Evolutionary conservation across 1,284 basidiomycete species (phyloP).

Genomic region (Volvariella volvacea): DNA sequence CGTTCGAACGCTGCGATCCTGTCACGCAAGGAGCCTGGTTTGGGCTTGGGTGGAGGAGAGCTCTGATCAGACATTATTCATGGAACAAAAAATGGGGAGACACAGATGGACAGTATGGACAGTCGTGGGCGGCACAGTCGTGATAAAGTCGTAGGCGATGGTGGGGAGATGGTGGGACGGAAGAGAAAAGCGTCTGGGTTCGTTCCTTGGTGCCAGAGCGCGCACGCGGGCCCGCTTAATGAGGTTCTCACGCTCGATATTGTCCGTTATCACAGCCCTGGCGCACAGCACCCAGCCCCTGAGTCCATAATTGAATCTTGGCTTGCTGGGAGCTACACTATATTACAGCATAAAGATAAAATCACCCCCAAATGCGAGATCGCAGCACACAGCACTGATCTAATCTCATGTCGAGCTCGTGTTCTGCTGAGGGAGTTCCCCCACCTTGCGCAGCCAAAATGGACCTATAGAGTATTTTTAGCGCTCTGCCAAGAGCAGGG

Average conservation of each 20-base stretch:
- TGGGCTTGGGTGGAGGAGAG: constrained; percentile 33
- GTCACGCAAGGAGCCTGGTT: constrained; percentile 71
- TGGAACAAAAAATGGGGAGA: background rate
- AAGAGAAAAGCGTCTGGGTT: too few species aligned
- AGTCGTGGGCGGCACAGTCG: too few species aligned
- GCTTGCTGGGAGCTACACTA: too few species aligned
- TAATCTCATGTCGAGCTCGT: too few species aligned
- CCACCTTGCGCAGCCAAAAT: constrained; percentile 24
- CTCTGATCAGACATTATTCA: constrained; percentile 31
- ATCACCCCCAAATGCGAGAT: too few species aligned
- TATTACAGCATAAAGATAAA: too few species aligned
- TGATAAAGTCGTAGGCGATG: too few species aligned
- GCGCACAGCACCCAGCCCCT: background rate
- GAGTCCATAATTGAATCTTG: too few species aligned
- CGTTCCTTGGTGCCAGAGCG: too few species aligned
- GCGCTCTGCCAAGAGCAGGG: background rate
- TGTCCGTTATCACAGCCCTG: background rate
- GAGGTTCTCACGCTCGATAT: background rate
- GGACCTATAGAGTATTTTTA: constrained; percentile 19
- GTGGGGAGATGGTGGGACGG: too few species aligned
- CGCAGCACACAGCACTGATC: too few species aligned
- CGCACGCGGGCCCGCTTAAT: background rate
- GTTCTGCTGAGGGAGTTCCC: background rate
- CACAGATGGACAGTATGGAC: background rate
- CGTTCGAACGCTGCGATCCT: constrained; percentile 81